A percentile compares a stretch with the other conserved stretches of the same genome.
These are phyloP conservation scores for Aspergillus fructus DNA, from an alignment of 2,329 filamentous ascomycete species.

Conservation along the genomic window DNA sequence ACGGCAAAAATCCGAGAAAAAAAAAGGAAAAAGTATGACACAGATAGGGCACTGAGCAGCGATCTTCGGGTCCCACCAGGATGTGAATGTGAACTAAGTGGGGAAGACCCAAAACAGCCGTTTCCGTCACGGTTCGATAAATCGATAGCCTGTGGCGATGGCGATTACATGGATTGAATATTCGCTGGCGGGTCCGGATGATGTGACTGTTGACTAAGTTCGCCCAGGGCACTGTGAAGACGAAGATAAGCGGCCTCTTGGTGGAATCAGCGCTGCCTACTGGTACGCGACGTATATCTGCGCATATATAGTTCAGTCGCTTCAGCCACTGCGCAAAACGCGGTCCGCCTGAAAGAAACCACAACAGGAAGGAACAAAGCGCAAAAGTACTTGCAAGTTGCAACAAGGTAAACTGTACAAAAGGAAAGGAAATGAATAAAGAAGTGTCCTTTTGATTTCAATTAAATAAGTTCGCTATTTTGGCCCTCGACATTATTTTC, in stretches of 20 bases:
- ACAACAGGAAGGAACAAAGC: neutral
- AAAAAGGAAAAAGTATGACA: conserved; percentile 21
- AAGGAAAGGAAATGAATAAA: neutral
- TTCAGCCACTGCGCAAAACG: neutral
- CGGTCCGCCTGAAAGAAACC: neutral
- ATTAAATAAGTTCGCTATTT: neutral
- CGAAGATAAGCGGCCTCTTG: neutral
- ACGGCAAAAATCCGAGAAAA: conserved; percentile 2
- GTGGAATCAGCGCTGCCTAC: neutral
- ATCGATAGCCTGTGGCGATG: conserved; percentile 1
- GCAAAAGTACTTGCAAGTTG: neutral
- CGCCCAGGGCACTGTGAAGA: neutral
- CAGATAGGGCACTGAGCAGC: conserved; percentile 20
- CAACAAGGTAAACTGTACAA: no score
- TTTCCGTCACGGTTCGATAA: conserved; percentile 26
- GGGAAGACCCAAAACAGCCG: conserved; percentile 22
- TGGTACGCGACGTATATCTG: neutral
- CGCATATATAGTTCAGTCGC: no score
- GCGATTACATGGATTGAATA: neutral
- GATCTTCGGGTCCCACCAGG: conserved; percentile 42
- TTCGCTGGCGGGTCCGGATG: conserved; percentile 10
- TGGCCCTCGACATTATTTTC: conserved; percentile 4
- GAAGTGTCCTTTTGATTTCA: neutral
- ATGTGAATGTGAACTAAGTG: conserved; percentile 14
- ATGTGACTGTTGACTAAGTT: conserved; percentile 25